These are phyloP conservation scores for carrot (Daucus carota) DNA, from an alignment of 129 eudicot species.

Conservation along the genomic window DNA sequence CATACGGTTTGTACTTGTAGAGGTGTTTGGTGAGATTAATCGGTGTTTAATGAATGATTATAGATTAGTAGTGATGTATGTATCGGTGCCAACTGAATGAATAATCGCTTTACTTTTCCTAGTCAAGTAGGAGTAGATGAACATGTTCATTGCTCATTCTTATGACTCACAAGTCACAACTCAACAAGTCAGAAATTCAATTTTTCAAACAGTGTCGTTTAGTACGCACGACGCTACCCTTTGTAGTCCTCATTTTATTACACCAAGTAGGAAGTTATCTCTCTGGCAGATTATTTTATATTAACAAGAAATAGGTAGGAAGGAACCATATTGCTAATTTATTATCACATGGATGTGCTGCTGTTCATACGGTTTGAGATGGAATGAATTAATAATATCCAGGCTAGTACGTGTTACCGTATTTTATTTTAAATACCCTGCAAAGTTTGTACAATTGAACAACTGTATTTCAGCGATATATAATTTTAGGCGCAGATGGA, in stretches of 20 bases:
- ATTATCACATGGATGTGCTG: not conserved
- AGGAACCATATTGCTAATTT: not conserved
- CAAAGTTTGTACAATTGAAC: too few species aligned
- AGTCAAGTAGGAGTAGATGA: not conserved
- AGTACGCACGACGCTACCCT: slow-evolving; percentile 7
- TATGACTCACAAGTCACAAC: not conserved
- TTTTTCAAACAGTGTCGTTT: slow-evolving; percentile 1
- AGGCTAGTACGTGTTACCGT: too few species aligned
- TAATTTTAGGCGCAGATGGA: too few species aligned
- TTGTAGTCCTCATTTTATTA: not conserved
- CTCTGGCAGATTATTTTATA: not conserved
- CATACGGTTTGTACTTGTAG: not conserved
- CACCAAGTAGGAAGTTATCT: slow-evolving; percentile 3
- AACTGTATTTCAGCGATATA: too few species aligned
- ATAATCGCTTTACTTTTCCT: not conserved
- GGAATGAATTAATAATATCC: too few species aligned
- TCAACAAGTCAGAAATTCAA: too few species aligned
- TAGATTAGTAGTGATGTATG: not conserved
- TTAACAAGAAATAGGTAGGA: not conserved
- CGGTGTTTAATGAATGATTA: not conserved
- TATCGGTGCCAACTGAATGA: slow-evolving; percentile 10
- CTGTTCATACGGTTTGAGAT: not conserved
- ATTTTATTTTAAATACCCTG: too few species aligned
- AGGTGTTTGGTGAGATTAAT: not conserved
- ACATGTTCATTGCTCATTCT: not conserved